Conservation (phyloP, 2,329 filamentous ascomycete genomes). For the Neophaeococcomyces aloes region DNA sequence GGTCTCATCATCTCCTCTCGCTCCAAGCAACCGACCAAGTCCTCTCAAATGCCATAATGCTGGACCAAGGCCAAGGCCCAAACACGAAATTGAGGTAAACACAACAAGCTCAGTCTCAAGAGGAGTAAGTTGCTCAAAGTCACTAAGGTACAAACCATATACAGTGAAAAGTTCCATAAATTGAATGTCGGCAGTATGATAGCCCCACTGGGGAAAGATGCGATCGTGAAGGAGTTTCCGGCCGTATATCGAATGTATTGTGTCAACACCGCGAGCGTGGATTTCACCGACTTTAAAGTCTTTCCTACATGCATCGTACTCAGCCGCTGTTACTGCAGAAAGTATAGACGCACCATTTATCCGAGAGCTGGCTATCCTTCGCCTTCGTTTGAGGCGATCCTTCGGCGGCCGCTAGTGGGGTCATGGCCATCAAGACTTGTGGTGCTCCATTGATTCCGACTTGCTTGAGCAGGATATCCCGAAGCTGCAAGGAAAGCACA, state of each 20-base stretch:
- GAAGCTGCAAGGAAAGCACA: slow-evolving; percentile 16
- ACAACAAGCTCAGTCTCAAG: slow-evolving; percentile 37
- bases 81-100: slow-evolving; percentile 35
- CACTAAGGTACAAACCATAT: slow-evolving; percentile 48
- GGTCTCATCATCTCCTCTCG: slow-evolving; percentile 16
- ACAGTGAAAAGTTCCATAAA: slow-evolving; percentile 64
- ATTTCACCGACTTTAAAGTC: slow-evolving; percentile 20
- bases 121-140: slow-evolving; percentile 31
- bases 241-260: slow-evolving; percentile 25
- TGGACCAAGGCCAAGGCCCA: slow-evolving; percentile 30
- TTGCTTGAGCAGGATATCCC: slow-evolving; percentile 26
- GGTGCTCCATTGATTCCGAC: slow-evolving; percentile 27
- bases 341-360: slow-evolving; percentile 13
- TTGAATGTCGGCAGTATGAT: slow-evolving; percentile 42
- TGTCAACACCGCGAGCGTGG: slow-evolving; percentile 23
- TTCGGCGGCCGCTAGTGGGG: slow-evolving; percentile 24
- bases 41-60: slow-evolving; percentile 39
- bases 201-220: slow-evolving; percentile 26
- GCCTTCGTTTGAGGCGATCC: slow-evolving; percentile 15
- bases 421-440: slow-evolving; percentile 24
- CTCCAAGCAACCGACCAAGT: slow-evolving; percentile 27
- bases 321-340: neutral
- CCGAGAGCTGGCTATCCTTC: slow-evolving; percentile 12
- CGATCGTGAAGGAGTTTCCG: slow-evolving; percentile 20
- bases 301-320: slow-evolving; percentile 13